These are phyloP conservation scores for Stephania cephalantha DNA, from an alignment of 164 flowering plant genomes.

Conservation along the genomic window DNA sequence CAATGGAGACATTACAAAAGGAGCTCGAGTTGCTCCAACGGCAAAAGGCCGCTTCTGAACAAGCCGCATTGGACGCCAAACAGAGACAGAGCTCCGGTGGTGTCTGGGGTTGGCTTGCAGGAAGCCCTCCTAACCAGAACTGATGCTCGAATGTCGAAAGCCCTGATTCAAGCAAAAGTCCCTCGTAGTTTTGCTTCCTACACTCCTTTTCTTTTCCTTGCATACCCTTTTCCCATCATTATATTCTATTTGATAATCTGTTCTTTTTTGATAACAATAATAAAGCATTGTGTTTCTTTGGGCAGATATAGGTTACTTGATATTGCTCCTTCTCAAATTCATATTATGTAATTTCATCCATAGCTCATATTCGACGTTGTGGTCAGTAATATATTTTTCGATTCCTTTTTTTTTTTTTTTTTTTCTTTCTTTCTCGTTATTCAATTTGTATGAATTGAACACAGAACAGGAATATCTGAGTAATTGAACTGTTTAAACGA, in stretches of 20 bases:
- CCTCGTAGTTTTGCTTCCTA: constrained; percentile 7
- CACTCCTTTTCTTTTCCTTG: neutral
- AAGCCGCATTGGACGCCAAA: constrained; percentile 68
- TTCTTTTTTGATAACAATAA: constrained; percentile 19
- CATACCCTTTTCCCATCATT: neutral
- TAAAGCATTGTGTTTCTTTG: constrained; percentile 15
- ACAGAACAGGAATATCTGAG: neutral
- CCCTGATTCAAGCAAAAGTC: neutral
- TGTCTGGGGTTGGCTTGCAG: constrained; percentile 99
- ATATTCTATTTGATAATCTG: constrained; percentile 6
- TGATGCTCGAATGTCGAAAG: constrained; percentile 33
- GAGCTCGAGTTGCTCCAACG: constrained; percentile 87
- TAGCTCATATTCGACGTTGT: constrained; percentile 1
- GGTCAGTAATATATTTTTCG: neutral
- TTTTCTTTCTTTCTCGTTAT: neutral
- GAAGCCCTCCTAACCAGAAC: constrained; percentile 46
- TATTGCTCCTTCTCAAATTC: neutral
- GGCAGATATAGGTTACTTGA: neutral
- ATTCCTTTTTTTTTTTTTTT: neutral
- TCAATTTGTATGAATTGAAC: constrained; percentile 3
- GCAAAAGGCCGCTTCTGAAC: constrained; percentile 91
- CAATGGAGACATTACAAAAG: constrained; percentile 76
- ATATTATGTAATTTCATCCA: constrained; percentile 11
- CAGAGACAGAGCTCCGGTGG: constrained; percentile 83
- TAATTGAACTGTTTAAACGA: neutral